Evolutionary conservation across 139 green algal species (phyloP).

Genomic region (Closterium sp.): DNA sequence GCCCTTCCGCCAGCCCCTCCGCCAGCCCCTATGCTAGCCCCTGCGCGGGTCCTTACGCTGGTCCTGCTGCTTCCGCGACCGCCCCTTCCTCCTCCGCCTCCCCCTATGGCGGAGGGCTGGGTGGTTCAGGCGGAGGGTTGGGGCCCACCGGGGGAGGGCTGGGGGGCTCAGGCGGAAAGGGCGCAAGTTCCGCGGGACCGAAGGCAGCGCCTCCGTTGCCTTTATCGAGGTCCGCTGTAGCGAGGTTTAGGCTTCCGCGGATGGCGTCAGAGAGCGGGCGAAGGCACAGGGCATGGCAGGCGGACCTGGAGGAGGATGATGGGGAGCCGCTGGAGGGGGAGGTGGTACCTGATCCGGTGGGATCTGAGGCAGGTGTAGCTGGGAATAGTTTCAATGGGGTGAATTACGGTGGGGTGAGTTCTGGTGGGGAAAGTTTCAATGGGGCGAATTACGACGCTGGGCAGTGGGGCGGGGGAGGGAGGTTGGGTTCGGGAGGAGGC

Average conservation of each 20-base stretch:
- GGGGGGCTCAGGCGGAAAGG: background rate
- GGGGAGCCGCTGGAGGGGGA: background rate
- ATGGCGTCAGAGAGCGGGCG: background rate
- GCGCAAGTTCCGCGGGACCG: background rate
- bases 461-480: background rate
- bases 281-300: background rate
- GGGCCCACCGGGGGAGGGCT: too few species aligned
- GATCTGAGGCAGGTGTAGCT: background rate
- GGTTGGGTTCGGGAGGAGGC: background rate
- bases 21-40: too few species aligned
- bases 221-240: background rate
- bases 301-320: background rate
- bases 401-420: background rate
- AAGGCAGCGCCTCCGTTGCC: background rate
- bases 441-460: background rate
- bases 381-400: background rate
- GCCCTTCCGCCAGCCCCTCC: too few species aligned
- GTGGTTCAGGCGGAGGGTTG: background rate
- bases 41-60: too few species aligned
- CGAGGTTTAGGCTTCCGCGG: background rate
- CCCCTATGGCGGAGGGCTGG: background rate
- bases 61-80: background rate
- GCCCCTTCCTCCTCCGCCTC: background rate
- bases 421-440: background rate
- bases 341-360: background rate